phyloP scores from a whole-genome alignment of 495 filamentous ascomycete species.

The Collariella sp. region DNA sequence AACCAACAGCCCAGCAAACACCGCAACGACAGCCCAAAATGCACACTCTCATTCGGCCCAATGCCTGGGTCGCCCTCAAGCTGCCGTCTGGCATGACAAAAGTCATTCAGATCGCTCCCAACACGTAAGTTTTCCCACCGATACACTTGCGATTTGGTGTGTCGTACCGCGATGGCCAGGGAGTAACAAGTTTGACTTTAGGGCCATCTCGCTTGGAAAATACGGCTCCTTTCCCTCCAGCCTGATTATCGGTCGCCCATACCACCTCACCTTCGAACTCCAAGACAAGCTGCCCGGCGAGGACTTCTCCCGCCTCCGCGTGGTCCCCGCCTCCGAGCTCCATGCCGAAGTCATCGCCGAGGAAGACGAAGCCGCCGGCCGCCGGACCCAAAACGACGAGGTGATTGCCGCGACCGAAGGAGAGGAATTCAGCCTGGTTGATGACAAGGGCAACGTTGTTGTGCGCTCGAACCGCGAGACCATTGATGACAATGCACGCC shows the following conservation, averaged over 20 bases:
- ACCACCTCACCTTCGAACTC: constrained; percentile 83
- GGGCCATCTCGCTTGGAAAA: constrained; percentile 77
- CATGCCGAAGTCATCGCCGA: constrained; percentile 69
- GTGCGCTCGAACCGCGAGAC: constrained; percentile 72
- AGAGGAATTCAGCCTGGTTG: constrained; percentile 37
- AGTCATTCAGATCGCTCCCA: constrained; percentile 56
- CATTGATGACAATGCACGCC: constrained; percentile 70
- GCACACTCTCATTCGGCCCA: constrained; percentile 49
- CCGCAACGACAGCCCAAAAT: constrained; percentile 18
- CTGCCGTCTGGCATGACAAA: constrained; percentile 60
- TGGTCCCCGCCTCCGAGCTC: constrained; percentile 74
- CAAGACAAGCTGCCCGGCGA: constrained; percentile 55
- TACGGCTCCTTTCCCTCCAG: constrained; percentile 83
- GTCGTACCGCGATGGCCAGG: too few species aligned
- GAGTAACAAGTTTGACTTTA: constrained; percentile 28
- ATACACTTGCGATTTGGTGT: neutral
- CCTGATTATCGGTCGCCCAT: constrained; percentile 77
- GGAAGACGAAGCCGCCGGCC: constrained; percentile 31
- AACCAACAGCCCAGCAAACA: neutral
- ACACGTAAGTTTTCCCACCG: constrained; percentile 59
- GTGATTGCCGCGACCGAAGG: constrained; percentile 24
- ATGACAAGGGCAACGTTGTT: constrained; percentile 46
- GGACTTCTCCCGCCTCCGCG: constrained; percentile 52
- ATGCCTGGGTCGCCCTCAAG: constrained; percentile 55
- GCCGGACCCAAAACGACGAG: constrained; percentile 27